Conservation (phyloP, 257 asterid genomes). For the Solanum sparsipilum region DNA sequence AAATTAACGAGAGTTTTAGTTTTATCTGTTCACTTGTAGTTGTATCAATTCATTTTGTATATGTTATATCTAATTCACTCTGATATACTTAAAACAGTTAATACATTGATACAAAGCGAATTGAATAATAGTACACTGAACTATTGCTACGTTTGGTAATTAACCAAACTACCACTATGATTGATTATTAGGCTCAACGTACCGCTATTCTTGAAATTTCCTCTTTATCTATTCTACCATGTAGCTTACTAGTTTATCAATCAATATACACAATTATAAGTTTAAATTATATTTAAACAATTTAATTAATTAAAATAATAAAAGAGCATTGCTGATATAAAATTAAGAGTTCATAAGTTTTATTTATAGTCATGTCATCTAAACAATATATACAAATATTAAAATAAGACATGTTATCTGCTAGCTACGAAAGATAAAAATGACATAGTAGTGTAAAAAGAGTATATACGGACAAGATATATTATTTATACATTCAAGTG, state of each 20-base stretch:
- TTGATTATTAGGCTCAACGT: neutral
- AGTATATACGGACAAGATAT: neutral
- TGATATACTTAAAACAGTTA: neutral
- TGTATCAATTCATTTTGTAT: neutral
- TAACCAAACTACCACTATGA: neutral
- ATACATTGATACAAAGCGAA: no score
- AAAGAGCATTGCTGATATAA: neutral
- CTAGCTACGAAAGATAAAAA: neutral
- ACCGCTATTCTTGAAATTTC: neutral
- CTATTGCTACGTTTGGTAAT: neutral
- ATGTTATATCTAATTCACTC: neutral
- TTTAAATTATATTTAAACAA: neutral
- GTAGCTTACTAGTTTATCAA: neutral
- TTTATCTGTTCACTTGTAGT: neutral
- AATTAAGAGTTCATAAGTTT: neutral
- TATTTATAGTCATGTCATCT: neutral
- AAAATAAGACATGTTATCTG: neutral
- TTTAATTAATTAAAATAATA: neutral
- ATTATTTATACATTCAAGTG: neutral
- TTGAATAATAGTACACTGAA: neutral
- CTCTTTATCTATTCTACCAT: neutral
- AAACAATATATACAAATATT: neutral
- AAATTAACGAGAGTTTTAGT: neutral
- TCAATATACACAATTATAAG: neutral
- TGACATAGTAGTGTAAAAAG: neutral